Percentiles rank a stretch among this genome's conserved stretches.
phyloP scores from a whole-genome alignment of 768 basidiomycete species.

The Amanita rubescens region DNA sequence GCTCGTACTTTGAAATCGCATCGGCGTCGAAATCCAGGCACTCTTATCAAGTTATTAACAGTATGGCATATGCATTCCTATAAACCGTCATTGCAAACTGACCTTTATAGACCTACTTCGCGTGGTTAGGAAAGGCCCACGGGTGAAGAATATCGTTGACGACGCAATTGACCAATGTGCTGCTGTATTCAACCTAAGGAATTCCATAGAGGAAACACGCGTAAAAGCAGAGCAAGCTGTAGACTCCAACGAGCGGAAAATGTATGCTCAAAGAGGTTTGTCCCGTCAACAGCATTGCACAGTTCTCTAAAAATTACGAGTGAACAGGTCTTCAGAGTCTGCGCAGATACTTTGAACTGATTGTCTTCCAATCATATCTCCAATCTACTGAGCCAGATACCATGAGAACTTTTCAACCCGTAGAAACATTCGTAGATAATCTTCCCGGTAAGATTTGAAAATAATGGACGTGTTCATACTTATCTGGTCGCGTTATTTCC shows the following conservation, averaged over 20 bases:
- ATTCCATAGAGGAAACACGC: conserved; percentile 81
- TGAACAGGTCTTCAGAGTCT: conserved; percentile 67
- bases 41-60: conserved; percentile 87
- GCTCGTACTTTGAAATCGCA: conserved; percentile 25
- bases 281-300: neutral
- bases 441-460: conserved; percentile 57
- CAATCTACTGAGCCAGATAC: conserved; percentile 79
- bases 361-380: conserved; percentile 87
- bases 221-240: conserved; percentile 68
- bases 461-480: neutral
- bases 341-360: conserved; percentile 76
- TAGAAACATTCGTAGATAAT: conserved; percentile 77
- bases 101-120: conserved; percentile 59
- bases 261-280: conserved; percentile 64
- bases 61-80: conserved; percentile 33
- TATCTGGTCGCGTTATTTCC: neutral
- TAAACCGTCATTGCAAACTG: conserved; percentile 1
- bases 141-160: conserved; percentile 82
- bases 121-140: conserved; percentile 79
- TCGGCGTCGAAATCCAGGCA: conserved; percentile 34
- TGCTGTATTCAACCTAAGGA: conserved; percentile 76
- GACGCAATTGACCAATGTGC: conserved; percentile 84
- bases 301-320: neutral
- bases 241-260: conserved; percentile 62
- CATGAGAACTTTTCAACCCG: conserved; percentile 60